Percentiles rank a stretch among this genome's conserved stretches.
Conservation (phyloP, 768 basidiomycete genomes). For the button mushroom (Agaricus bisporus) region DNA sequence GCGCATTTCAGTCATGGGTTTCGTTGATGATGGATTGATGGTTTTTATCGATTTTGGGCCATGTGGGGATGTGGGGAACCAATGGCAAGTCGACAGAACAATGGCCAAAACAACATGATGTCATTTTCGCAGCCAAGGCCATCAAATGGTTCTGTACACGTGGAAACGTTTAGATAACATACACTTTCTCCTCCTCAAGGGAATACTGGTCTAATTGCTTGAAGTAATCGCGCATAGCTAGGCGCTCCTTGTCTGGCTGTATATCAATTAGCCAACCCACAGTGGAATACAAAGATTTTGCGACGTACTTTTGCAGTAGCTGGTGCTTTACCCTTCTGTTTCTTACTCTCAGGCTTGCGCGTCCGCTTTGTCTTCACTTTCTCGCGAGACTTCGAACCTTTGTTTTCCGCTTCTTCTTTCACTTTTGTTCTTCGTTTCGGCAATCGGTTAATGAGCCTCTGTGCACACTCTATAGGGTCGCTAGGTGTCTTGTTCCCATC, state of each 20-base stretch:
- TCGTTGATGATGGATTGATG: neutral
- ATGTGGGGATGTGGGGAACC: constrained; percentile 2
- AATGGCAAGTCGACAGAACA: neutral
- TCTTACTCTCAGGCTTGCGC: constrained; percentile 10
- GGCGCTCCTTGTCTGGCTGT: constrained; percentile 39
- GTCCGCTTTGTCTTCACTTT: constrained; percentile 10
- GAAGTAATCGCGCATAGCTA: constrained; percentile 49
- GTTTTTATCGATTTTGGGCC: constrained; percentile 9
- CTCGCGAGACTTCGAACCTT: constrained; percentile 7
- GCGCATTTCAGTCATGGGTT: neutral
- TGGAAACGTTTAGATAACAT: constrained; percentile 37
- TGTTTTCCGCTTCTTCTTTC: constrained; percentile 5
- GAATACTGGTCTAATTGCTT: constrained; percentile 44
- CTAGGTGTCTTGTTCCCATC: constrained; percentile 5
- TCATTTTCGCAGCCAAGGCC: constrained; percentile 1
- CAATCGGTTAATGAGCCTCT: constrained; percentile 6
- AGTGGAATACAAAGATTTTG: neutral
- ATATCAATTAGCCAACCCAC: constrained; percentile 15
- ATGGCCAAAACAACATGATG: constrained; percentile 2
- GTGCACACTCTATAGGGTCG: constrained; percentile 6
- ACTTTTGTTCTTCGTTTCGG: constrained; percentile 13
- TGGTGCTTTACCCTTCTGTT: constrained; percentile 10
- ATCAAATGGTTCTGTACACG: neutral
- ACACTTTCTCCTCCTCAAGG: constrained; percentile 53
- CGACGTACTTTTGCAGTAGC: constrained; percentile 5